phyloP scores from a whole-genome alignment of 2,329 filamentous ascomycete genomes.

The Botrytis galanthina region DNA sequence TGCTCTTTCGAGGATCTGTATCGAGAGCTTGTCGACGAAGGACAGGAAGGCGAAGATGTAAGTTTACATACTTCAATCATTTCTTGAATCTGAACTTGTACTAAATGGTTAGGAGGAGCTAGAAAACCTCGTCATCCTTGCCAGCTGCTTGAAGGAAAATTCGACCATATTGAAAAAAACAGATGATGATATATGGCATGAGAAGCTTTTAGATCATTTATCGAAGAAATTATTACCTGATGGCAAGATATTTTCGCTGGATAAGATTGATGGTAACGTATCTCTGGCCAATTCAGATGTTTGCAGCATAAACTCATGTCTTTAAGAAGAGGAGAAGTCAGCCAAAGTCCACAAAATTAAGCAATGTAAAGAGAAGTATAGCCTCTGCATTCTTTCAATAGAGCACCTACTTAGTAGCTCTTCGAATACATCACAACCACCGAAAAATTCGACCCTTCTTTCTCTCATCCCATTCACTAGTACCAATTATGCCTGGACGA shows the following conservation, averaged over 20 bases:
- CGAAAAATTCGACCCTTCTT: conserved; percentile 31
- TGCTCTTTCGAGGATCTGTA: conserved; percentile 20
- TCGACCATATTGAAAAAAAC: conserved; percentile 20
- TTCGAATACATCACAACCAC: not conserved
- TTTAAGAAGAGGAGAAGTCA: not conserved
- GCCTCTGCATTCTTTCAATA: conserved; percentile 26
- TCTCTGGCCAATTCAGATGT: not conserved
- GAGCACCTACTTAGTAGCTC: not conserved
- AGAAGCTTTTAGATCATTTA: conserved; percentile 29
- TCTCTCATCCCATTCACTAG: conserved; percentile 41
- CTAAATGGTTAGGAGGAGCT: conserved; percentile 26
- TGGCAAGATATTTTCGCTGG: conserved; percentile 25
- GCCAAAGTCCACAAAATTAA: conserved; percentile 2
- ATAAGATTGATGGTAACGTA: conserved; percentile 31
- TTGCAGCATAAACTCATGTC: not conserved
- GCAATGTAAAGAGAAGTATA: conserved; percentile 25
- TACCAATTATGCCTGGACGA: conserved; percentile 43
- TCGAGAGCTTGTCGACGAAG: conserved; percentile 12
- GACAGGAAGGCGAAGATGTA: conserved; percentile 18
- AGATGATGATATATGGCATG: conserved; percentile 22
- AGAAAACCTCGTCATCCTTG: conserved; percentile 30
- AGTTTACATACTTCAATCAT: not conserved
- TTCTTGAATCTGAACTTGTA: not conserved
- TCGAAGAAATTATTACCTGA: conserved; percentile 32
- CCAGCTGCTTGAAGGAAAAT: conserved; percentile 28